A percentile compares a stretch with the other conserved stretches of the same genome.
phyloP scores from a whole-genome alignment of 768 basidiomycete species.

The Trametes sanguinea region DNA sequence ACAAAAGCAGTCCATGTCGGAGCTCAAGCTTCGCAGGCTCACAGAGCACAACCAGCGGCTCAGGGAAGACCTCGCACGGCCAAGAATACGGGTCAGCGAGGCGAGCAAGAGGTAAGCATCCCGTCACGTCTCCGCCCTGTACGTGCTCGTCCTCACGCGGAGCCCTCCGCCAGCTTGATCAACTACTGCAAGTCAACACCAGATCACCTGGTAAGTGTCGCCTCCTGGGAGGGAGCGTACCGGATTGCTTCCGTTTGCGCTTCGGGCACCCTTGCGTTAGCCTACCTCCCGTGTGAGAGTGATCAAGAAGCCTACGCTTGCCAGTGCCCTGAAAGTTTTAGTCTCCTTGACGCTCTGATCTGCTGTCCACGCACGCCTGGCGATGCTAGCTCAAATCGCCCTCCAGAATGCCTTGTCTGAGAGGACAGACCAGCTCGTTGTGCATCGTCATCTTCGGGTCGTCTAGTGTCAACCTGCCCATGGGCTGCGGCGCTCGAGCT shows the following conservation, averaged over 20 bases:
- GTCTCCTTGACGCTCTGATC: neutral
- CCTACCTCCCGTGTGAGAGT: too few species aligned
- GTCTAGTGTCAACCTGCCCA: too few species aligned
- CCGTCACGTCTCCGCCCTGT: neutral
- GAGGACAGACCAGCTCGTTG: too few species aligned
- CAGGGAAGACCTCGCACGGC: constrained; percentile 70
- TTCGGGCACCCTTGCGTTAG: neutral
- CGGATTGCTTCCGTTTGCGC: neutral
- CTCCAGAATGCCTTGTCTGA: too few species aligned
- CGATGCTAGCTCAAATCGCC: too few species aligned
- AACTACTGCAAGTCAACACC: constrained; percentile 73
- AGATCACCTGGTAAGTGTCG: constrained; percentile 59
- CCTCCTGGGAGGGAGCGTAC: too few species aligned
- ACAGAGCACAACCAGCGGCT: constrained; percentile 75
- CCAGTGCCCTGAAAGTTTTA: constrained; percentile 4
- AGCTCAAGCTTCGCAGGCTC: constrained; percentile 78
- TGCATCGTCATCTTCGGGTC: too few species aligned
- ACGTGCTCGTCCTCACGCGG: neutral
- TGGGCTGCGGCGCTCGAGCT: neutral
- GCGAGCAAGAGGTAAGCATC: constrained; percentile 60
- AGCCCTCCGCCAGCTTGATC: constrained; percentile 52
- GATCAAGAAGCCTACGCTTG: too few species aligned
- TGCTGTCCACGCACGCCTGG: neutral
- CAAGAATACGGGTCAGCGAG: constrained; percentile 72
- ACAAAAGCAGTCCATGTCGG: constrained; percentile 72